Base-by-base conservation (phyloP, 2,329 filamentous ascomycete species). In the Juglanconis oblonga region DNA sequence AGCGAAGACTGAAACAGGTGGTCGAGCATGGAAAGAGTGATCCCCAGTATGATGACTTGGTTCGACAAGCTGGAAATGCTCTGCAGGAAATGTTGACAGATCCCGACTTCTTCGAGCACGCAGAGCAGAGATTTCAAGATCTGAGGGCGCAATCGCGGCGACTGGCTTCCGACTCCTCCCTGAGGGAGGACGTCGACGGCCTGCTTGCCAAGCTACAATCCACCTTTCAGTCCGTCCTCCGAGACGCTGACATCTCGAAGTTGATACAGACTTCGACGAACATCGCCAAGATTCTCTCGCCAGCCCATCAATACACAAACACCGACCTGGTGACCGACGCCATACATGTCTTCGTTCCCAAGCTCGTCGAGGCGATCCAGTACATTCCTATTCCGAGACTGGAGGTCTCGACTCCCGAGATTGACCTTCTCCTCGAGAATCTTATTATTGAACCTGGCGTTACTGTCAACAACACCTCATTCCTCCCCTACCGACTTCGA, bases 361-460 rank as follows among this genome's bases (percentile, higher is more conserved):
- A 92, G 11, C 69, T 92, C 4, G 83, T 97, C 59, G 82, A 91
- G 65, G 85, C 86, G 2, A 81, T 98, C 36, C 92, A 97, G 71
- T 92, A 92, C 73, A 78, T 98, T 4, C 94, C 94, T 0, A 95
- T 98, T 55, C 93, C 93, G 0, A 88, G 94, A 4, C 75, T 97
- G n/a, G 94, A 97, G 72, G 80, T 97, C 5, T 89, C 91, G 0
- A 89, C 88, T 3, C 93, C 92, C 0, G 87, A 90, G 38, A 81
- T 96, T 57, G 93, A 97, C 67, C 82, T 98, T 5, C 78, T 98
- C 1, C 77, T 98, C 2, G 94, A 98, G 70, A 97, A 96, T 65
- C 79, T 98, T 36, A 89, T 98, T 62, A 81, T 98, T 36, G 91
- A 97, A 70, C 94, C 94, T 0, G 94, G 94, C 6, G 81, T 81